phyloP scores from a whole-genome alignment of 2,329 filamentous ascomycete species.

The Cyphellophora attinorum region DNA sequence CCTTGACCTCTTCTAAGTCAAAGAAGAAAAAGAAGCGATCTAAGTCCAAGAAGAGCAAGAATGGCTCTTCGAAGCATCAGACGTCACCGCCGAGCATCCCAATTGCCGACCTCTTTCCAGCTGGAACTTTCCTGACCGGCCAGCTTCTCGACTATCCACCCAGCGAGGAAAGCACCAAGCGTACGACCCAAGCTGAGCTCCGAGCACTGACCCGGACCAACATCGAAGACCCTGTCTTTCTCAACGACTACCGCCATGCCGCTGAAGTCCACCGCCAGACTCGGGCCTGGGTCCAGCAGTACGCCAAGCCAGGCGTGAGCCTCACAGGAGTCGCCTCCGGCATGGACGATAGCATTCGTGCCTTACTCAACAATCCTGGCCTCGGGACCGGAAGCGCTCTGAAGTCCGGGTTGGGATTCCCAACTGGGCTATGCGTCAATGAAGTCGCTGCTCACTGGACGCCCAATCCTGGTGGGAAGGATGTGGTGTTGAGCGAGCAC shows the following conservation, averaged over 20 bases:
- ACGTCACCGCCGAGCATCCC: slow-evolving; percentile 38
- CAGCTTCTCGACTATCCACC: slow-evolving; percentile 34
- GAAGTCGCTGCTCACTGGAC: slow-evolving; percentile 47
- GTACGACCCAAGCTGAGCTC: slow-evolving; percentile 39
- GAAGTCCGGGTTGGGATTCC: slow-evolving; percentile 45
- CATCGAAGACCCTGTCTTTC: slow-evolving; percentile 39
- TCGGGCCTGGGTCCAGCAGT: slow-evolving; percentile 39
- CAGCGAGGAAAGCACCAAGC: slow-evolving; percentile 32
- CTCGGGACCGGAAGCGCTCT: slow-evolving; percentile 42
- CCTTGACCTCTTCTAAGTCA: slow-evolving; percentile 8
- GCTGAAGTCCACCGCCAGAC: slow-evolving; percentile 49
- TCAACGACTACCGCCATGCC: slow-evolving; percentile 46
- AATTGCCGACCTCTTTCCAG: slow-evolving; percentile 36
- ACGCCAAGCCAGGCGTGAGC: slow-evolving; percentile 40
- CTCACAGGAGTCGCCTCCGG: slow-evolving; percentile 41
- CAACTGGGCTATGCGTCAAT: slow-evolving; percentile 45
- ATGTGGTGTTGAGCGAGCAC: slow-evolving; percentile 58
- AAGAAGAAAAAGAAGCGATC: slow-evolving; percentile 38
- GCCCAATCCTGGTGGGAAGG: slow-evolving; percentile 52
- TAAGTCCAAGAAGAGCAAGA: slow-evolving; percentile 34
- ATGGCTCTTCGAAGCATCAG: slow-evolving; percentile 25
- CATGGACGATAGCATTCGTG: slow-evolving; percentile 46
- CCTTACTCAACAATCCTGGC: slow-evolving; percentile 41
- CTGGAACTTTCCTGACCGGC: slow-evolving; percentile 34
- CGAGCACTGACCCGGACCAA: slow-evolving; percentile 28